These are phyloP conservation scores for Penicillium lividum DNA, from an alignment of 495 filamentous ascomycete genomes.

Conservation along the genomic window DNA sequence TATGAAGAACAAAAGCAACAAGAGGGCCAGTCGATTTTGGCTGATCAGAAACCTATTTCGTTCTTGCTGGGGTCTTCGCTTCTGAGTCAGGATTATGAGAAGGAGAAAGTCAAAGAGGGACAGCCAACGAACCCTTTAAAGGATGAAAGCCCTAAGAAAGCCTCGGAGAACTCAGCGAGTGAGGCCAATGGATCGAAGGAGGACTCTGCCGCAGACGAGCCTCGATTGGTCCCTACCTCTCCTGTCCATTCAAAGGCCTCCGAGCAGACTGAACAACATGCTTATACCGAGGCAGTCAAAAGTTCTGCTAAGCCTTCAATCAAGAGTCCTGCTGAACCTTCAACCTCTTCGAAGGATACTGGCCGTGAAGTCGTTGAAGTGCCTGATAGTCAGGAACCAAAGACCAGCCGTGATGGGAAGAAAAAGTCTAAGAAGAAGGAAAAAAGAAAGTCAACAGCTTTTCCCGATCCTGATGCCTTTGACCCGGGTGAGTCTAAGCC, in stretches of 20 bases:
- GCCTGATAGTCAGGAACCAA: constrained; percentile 37
- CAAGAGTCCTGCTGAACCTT: background rate
- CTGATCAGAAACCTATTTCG: constrained; percentile 34
- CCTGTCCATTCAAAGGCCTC: background rate
- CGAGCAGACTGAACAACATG: background rate
- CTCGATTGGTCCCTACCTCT: constrained; percentile 10
- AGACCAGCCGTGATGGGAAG: background rate
- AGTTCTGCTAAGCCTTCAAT: background rate
- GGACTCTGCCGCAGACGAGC: constrained; percentile 5
- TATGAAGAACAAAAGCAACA: constrained; percentile 44
- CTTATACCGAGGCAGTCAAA: too few relatives aligned
- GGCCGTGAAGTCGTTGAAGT: constrained; percentile 29
- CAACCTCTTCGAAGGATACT: background rate
- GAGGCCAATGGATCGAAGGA: background rate
- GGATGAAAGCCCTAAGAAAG: background rate
- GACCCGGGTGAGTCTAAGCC: too few relatives aligned
- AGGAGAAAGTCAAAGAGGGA: background rate
- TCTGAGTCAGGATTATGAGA: background rate
- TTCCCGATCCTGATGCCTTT: too few relatives aligned
- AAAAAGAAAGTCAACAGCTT: too few relatives aligned
- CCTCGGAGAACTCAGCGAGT: background rate
- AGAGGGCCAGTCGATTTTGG: constrained; percentile 26
- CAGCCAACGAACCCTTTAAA: background rate
- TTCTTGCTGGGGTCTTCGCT: constrained; percentile 33
- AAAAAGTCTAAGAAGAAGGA: too few relatives aligned